Evolutionary conservation across 495 filamentous ascomycete genomes (phyloP), one percentile per base, ranked within the genome.

Genomic region (Podospora tetraspora): DNA sequence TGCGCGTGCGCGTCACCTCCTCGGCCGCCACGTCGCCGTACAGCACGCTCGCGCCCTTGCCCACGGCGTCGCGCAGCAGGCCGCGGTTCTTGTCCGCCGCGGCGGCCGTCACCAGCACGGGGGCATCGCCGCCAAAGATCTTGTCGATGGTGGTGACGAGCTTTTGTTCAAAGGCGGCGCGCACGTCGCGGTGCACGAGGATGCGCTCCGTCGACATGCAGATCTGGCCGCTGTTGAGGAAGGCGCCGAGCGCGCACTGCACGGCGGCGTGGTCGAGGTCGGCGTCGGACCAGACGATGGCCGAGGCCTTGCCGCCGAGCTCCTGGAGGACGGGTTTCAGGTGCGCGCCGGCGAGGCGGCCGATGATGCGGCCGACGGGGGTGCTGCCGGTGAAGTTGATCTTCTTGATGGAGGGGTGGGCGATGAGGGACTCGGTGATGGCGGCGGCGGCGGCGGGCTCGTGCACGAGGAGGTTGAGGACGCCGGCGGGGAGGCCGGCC

Each of bases 151-250:
- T 83, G 4, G 76, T 73, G 64, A 87, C 83, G 11, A 94, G 77
- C 70, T 87, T 84, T 62, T 81, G 77, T 62, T 87, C 84, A 77
- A 96, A 97, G 60, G 85, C 75, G 12, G 83, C 83, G 27, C 85
- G 85, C 64, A 97, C 77, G 19, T 84, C 82, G 52, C 86, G 85
- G 74, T 96, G 91, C 24, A 97, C 91, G 23, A 97, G 79, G 74
- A 97, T 91, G 27, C 90, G 87, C 80, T 97, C 94, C 0, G 93
- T 96, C 3, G 88, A 86, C 94, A 97, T 95, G 82, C 94, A 97
- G 62, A 96, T 87, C 82, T 97, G 94, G 1, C 94, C 94, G 24
- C 86, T 75, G 72, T 86, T 82, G 57, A 86, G 65, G 75, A 88
- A 86, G 4, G 85, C 80, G 2, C 86, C 87, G 5, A 82, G 64